phyloP scores from a whole-genome alignment of 331 rosid genomes.

The Rosa hybrid region DNA sequence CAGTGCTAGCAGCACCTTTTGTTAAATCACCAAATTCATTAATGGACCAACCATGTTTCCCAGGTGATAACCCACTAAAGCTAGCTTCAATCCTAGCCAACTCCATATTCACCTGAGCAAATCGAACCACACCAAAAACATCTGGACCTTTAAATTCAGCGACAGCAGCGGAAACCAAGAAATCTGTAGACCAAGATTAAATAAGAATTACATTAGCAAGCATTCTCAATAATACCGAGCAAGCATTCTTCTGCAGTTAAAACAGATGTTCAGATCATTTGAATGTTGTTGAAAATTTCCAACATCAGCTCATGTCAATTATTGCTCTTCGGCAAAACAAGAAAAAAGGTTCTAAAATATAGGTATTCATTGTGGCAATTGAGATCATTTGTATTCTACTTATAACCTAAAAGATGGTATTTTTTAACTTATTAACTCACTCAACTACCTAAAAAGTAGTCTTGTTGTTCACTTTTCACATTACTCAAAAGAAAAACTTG shows the following conservation, averaged over 20 bases:
- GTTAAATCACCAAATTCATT: slow-evolving; percentile 90
- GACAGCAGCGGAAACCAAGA: slow-evolving; percentile 82
- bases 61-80: slow-evolving; percentile 78
- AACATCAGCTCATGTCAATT: background rate
- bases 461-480: background rate
- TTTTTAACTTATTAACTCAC: background rate
- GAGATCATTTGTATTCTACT: background rate
- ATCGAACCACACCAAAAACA: slow-evolving; percentile 80
- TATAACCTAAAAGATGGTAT: background rate
- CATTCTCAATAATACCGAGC: background rate
- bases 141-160: slow-evolving; percentile 93
- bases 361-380: background rate
- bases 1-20: slow-evolving; percentile 88
- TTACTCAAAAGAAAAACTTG: background rate
- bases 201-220: background rate
- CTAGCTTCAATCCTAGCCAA: slow-evolving; percentile 85
- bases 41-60: slow-evolving; percentile 93
- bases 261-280: background rate
- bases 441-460: background rate
- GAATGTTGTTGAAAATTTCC: background rate
- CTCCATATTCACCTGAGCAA: slow-evolving; percentile 91
- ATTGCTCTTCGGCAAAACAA: background rate
- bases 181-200: slow-evolving; percentile 55
- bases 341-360: background rate
- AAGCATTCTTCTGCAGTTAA: background rate